Base-by-base conservation (phyloP, 495 filamentous ascomycete genomes). In the Trypethelium eluteriae region DNA sequence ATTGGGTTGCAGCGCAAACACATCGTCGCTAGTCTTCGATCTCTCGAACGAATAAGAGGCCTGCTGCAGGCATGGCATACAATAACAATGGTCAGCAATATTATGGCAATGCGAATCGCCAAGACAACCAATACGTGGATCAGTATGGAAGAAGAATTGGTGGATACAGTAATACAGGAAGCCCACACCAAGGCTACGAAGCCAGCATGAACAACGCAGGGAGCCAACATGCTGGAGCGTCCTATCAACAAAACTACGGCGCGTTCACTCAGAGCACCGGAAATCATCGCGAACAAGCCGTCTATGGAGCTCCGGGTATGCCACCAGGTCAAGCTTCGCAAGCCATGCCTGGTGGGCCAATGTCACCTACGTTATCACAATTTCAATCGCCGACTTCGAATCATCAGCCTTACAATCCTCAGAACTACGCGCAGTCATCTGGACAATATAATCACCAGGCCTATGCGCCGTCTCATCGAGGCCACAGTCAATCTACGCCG, bases 161-260 rank as follows among this genome's bases (percentile, higher is more conserved):
- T 59, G 53, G 25, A 35, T 59, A 59, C 39, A 74, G 76, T 56
- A 78, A 83, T 39, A 81, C 87, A 66, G 85, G 86, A 64, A 81
- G 81, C 72, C 80, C 85, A 63, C 93, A 91, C 75, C 93, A 88
- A 77, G 88, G 92, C 73, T 85, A 81, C 70, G 91, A 89, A 68
- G 90, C 95, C 74, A 90, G 96, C 74, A 81, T 59, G 53, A 36
- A 34, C 81, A 44, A 74, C 70, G 34, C 79, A 76, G 71, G 80
- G 81, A 46, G 50, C 67, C 76, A 72, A 69, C 53, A 59, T 59
- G 32, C 53, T 59, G 53, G 53, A 59, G 36, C 18, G 5, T 14
- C 53, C 69, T 75, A 76, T 75, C 80, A 81, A 76, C 79, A 76
- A 32, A 59, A 36, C 53, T 59, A 59, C 18, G 5, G 6, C 14